Evolutionary conservation across 805 yeast species (phyloP).

Genomic region (Lachancea meyersii): DNA sequence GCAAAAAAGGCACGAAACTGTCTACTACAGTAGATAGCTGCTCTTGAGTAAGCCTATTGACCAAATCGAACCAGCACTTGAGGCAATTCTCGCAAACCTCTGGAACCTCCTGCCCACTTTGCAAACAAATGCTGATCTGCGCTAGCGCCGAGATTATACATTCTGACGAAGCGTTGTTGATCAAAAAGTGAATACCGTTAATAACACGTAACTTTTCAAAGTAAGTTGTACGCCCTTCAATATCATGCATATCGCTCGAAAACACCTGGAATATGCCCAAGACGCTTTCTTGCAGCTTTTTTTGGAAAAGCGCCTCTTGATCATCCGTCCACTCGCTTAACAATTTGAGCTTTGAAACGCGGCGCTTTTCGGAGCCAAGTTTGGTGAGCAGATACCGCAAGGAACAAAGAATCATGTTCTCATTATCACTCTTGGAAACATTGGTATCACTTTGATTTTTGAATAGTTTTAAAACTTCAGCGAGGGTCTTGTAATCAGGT

Average conservation of each 20-base stretch:
- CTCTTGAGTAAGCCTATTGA: conserved; percentile 47
- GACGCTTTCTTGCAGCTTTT: conserved; percentile 50
- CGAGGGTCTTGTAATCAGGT: conserved; percentile 31
- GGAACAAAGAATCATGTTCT: conserved; percentile 23
- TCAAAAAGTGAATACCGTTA: conserved; percentile 64
- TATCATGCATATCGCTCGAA: conserved; percentile 71
- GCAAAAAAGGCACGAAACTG: conserved; percentile 62
- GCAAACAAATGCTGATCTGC: conserved; percentile 80
- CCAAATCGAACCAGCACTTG: conserved; percentile 60
- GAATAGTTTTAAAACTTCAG: conserved; percentile 29
- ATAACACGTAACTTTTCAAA: conserved; percentile 66
- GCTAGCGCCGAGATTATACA: conserved; percentile 66
- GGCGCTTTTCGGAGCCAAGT: conserved; percentile 25
- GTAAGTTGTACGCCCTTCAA: conserved; percentile 63
- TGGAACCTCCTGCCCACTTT: conserved; percentile 61
- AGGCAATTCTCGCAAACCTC: conserved; percentile 58
- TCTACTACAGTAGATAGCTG: conserved; percentile 65
- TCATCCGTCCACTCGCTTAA: conserved; percentile 22
- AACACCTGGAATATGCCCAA: conserved; percentile 73
- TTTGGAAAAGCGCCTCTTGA: conserved; percentile 32
- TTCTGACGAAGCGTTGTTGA: conserved; percentile 43
- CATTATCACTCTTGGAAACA: conserved; percentile 16
- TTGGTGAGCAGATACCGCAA: conserved; percentile 26
- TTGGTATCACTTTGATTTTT: conserved; percentile 18
- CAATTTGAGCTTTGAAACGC: conserved; percentile 25